These are phyloP conservation scores for Penicillium dipodomyicola DNA, from an alignment of 495 filamentous ascomycete genomes.

Conservation along the genomic window DNA sequence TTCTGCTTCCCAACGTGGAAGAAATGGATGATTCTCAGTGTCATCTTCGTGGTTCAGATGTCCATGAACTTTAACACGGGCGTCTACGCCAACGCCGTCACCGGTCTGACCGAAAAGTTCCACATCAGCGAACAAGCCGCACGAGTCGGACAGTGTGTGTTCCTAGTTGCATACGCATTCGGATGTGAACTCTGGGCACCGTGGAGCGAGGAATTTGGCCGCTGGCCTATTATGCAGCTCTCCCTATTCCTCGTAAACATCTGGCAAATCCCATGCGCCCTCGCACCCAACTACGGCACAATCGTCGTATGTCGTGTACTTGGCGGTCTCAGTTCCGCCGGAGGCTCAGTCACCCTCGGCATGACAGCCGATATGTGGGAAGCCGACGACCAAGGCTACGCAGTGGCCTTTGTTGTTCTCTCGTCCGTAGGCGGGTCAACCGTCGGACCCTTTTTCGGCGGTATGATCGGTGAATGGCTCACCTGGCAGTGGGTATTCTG, in stretches of 20 bases:
- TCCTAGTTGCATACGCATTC: conserved; percentile 72
- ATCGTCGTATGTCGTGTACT: conserved; percentile 64
- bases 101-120: conserved; percentile 60
- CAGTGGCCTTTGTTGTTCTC: conserved; percentile 71
- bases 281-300: conserved; percentile 67
- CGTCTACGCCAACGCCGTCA: conserved; percentile 65
- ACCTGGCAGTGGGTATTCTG: conserved; percentile 78
- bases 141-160: conserved; percentile 65
- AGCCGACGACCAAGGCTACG: conserved; percentile 61
- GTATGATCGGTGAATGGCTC: conserved; percentile 64
- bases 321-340: conserved; percentile 70
- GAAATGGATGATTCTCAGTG: conserved; percentile 71
- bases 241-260: conserved; percentile 70
- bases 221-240: conserved; percentile 69
- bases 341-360: conserved; percentile 76
- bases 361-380: conserved; percentile 84
- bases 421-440: conserved; percentile 74
- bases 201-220: conserved; percentile 77
- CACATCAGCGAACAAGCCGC: conserved; percentile 62
- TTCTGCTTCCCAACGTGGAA: conserved; percentile 63
- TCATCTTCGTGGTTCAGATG: conserved; percentile 74
- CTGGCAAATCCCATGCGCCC: conserved; percentile 68
- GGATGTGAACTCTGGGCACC: conserved; percentile 83
- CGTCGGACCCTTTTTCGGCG: conserved; percentile 76
- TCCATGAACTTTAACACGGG: conserved; percentile 87